Conservation (phyloP, 169 alveolate genomes). For the Sarcocystis neurona region DNA sequence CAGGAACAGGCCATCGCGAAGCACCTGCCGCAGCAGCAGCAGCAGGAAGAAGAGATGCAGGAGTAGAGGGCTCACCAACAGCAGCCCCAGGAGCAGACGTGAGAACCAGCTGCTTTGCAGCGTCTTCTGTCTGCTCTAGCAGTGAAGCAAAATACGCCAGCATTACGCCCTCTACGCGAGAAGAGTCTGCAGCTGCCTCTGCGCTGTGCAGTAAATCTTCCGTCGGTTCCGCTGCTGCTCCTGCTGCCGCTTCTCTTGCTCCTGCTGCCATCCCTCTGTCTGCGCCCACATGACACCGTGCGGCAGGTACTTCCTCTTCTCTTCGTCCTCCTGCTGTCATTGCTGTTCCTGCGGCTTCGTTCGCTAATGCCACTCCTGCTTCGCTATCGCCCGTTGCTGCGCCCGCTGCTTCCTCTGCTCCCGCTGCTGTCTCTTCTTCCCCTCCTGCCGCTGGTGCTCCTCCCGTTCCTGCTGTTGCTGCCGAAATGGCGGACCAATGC, state of each 20-base stretch:
- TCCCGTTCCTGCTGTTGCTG: too few species aligned
- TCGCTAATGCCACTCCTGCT: background rate
- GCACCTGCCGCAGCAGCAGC: too few species aligned
- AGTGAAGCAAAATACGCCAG: background rate
- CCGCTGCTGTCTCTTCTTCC: background rate
- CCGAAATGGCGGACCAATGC: too few species aligned
- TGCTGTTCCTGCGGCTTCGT: background rate
- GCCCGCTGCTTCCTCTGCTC: background rate
- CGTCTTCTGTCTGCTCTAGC: background rate
- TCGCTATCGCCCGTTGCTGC: background rate
- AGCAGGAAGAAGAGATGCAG: too few species aligned
- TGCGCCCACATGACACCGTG: background rate
- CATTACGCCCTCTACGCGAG: constrained; percentile 5
- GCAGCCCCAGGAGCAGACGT: background rate
- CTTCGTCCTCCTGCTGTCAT: background rate
- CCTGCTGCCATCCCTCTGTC: background rate
- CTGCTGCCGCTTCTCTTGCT: background rate
- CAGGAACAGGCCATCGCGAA: background rate
- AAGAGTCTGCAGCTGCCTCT: background rate
- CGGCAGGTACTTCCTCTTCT: background rate
- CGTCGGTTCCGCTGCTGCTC: background rate
- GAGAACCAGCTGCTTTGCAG: constrained; percentile 1
- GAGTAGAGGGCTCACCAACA: background rate
- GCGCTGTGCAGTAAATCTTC: background rate
- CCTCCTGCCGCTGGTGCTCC: background rate